phyloP scores from a whole-genome alignment of 129 eudicot species.

The Centella asiatica region DNA sequence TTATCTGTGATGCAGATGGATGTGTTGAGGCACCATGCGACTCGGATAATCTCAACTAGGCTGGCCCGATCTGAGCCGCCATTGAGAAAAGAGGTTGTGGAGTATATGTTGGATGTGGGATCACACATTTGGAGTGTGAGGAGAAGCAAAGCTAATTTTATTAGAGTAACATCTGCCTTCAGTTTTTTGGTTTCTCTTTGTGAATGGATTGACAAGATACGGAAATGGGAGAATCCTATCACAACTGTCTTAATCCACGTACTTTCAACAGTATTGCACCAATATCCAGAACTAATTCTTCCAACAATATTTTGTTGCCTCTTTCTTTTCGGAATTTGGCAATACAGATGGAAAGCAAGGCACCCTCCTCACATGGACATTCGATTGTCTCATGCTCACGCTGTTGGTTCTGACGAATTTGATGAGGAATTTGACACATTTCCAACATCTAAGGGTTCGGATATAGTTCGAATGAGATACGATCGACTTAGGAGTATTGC shows the following conservation, averaged over 20 bases:
- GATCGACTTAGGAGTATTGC: conserved; percentile 82
- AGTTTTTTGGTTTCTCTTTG: conserved; percentile 35
- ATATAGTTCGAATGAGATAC: conserved; percentile 66
- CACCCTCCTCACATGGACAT: conserved; percentile 96
- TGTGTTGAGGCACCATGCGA: conserved; percentile 54
- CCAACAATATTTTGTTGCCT: conserved; percentile 78
- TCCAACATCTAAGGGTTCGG: conserved; percentile 52
- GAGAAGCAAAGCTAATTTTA: conserved; percentile 76
- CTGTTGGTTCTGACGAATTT: conserved; percentile 51
- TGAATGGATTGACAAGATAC: conserved; percentile 68
- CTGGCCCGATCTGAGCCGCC: conserved; percentile 83
- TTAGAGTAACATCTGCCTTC: conserved; percentile 42
- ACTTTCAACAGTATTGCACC: conserved; percentile 49
- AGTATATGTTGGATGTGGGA: conserved; percentile 68
- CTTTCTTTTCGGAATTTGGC: conserved; percentile 62
- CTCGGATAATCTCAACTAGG: conserved; percentile 50
- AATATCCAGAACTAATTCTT: conserved; percentile 57
- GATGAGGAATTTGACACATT: conserved; percentile 85
- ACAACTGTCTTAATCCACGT: conserved; percentile 73
- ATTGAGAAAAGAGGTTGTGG: conserved; percentile 64
- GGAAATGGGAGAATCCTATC: conserved; percentile 83
- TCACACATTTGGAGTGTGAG: conserved; percentile 73
- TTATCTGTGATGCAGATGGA: conserved; percentile 58
- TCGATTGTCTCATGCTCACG: conserved; percentile 60
- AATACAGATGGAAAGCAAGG: conserved; percentile 75